phyloP scores from a whole-genome alignment of 164 flowering plant species.

The Dillenia turbinata region DNA sequence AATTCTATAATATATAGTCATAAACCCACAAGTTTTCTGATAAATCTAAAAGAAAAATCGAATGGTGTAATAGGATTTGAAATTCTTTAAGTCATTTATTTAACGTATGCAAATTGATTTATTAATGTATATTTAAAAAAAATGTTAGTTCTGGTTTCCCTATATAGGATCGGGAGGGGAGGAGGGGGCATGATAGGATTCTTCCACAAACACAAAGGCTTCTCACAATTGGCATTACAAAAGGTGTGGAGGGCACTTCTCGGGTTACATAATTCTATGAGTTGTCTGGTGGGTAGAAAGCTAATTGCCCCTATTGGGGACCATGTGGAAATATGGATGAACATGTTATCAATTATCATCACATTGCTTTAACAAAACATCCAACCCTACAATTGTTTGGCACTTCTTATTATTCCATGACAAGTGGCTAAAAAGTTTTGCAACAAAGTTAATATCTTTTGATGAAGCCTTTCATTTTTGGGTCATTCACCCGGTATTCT shows the following conservation, averaged over 20 bases:
- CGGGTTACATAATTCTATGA: constrained; percentile 17
- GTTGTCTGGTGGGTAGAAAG: constrained; percentile 29
- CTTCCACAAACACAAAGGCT: constrained; percentile 1
- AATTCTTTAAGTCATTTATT: no score
- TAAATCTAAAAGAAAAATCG: no score
- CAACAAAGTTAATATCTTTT: not conserved
- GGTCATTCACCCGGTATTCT: constrained; percentile 4
- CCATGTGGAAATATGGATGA: constrained; percentile 25
- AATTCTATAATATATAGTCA: no score
- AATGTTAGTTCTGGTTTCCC: constrained; percentile 6
- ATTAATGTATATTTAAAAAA: not conserved
- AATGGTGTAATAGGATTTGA: no score
- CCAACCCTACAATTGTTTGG: constrained; percentile 6
- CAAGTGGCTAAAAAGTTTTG: constrained; percentile 11
- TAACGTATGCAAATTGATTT: no score
- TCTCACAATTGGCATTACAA: not conserved
- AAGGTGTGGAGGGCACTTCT: not conserved
- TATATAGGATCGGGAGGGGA: constrained; percentile 4
- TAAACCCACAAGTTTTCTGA: no score
- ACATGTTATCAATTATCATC: constrained; percentile 14
- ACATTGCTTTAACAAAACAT: not conserved
- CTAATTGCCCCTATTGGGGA: constrained; percentile 26
- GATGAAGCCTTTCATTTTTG: constrained; percentile 11
- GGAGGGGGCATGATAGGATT: constrained; percentile 13
- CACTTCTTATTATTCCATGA: constrained; percentile 12